These are phyloP conservation scores for Penicillium digitatum DNA, from an alignment of 2,329 filamentous ascomycete genomes.

Conservation along the genomic window DNA sequence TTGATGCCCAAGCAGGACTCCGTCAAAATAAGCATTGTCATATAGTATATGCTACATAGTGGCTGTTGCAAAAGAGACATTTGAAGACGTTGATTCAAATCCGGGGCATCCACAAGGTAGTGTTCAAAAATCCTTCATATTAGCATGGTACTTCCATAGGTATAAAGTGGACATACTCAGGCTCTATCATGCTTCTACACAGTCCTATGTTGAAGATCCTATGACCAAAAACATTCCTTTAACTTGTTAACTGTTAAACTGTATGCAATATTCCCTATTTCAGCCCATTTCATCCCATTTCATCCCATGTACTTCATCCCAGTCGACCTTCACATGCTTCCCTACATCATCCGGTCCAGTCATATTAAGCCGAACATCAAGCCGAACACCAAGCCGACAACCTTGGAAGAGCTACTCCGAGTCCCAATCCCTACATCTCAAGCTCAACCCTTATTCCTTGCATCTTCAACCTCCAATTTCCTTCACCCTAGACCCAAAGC, in stretches of 20 bases:
- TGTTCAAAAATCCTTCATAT: not conserved
- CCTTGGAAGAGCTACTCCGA: not conserved
- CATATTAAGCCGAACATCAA: conserved; percentile 1
- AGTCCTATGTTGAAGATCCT: not conserved
- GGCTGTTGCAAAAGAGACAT: no score
- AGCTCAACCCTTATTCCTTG: no score
- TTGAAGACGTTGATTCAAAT: not conserved
- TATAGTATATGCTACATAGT: not conserved
- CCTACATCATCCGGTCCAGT: not conserved
- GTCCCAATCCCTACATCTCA: not conserved
- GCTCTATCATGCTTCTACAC: not conserved
- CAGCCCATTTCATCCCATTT: not conserved
- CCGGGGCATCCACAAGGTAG: not conserved
- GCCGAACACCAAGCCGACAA: not conserved
- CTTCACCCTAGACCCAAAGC: not conserved
- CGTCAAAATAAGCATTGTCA: not conserved
- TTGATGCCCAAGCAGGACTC: conserved; percentile 2
- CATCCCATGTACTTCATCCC: not conserved
- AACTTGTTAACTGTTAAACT: no score
- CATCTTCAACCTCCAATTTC: not conserved
- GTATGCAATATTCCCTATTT: not conserved
- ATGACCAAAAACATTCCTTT: not conserved
- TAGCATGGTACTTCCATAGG: not conserved
- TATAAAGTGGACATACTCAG: not conserved
- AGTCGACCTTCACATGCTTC: conserved; percentile 3